Evolutionary conservation across 176 grass and related monocot species (phyloP), one percentile per base, ranked within the genome.

Genomic region (Cenchrus americanus): DNA sequence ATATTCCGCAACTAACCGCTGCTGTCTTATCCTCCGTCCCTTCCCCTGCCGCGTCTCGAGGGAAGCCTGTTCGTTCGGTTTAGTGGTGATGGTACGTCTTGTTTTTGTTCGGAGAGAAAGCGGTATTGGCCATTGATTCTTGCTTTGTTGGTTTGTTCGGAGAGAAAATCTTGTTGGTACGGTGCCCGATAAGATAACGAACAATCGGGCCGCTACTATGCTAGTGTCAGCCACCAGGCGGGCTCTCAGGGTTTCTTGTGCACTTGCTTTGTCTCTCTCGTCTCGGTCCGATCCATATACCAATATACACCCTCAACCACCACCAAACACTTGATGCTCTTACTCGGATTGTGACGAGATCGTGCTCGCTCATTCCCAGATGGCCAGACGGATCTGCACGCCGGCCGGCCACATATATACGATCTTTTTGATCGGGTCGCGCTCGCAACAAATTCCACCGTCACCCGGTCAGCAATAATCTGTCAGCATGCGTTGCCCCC

Each of bases 231-330:
- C 43, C 43, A 7, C 24, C 68, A 82, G 23, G 67, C 63, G 49
- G 11, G 64, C 30, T 80, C 78, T 24, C 19, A 11, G 7, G 41
- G n/a, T 44, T 10, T 37, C 34, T 37, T 43, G 77, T 43, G 49
- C 78, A 41, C 10, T 82, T 82, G 23, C 21, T 60, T 17, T 76
- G 54, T 44, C 50, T 17, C 61, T n/a, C n/a, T n/a, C n/a, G n/a
- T n/a, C n/a, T n/a, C n/a, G n/a, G n/a, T n/a, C n/a, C n/a, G n/a
- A 37, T 44, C 50, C 51, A 57, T 21, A 34, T 7, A 43, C 42
- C 42, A 10, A 11, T 37, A 42, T 15, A 32, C 30, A 34, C 27
- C n/a, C 51, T 46, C 51, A 46, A 21, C 65, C 27, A 19, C 51
- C 13, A 6, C 14, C 14, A 53, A 17, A 14, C 5, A 14, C 6